Base-by-base conservation (phyloP, 2,329 filamentous ascomycete species). In the Colletotrichum somersetense region DNA sequence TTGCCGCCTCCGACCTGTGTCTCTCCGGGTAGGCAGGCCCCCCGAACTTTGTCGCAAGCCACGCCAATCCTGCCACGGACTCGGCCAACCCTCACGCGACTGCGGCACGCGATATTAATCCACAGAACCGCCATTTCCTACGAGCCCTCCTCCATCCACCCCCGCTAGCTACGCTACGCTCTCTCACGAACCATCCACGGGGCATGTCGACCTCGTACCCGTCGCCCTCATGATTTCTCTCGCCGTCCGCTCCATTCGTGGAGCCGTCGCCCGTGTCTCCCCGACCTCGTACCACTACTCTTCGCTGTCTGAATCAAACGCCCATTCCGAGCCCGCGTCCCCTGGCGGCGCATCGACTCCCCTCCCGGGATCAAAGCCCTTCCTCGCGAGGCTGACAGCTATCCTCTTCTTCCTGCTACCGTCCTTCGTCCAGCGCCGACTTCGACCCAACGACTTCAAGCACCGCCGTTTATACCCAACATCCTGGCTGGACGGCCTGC, bases 401-500 rank as follows among this genome's bases (percentile, higher is more conserved):
- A 14, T 75, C 44, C 72, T 75, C 50, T 77, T 79, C 65, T 76
- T 77, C 26, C 72, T 80, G 26, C 61, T 80, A 11, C 79, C 80
- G 1, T 79, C 77, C 38, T 81, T 80, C 67, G 48, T 81, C 7
- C 79, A 80, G 66, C 75, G 75, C 69, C 76, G 75, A 61, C 63
- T 79, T 57, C 78, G 79, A 44, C 76, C 78, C 5, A 66, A 68
- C 48, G 66, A 70, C 20, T 66, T 67, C 57, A 76, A 75, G 42
- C 68, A 53, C 11, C 74, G 73, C 11, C 75, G 75, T 46, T 48
- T 80, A 11, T 83, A 84, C 73, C 79, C 82, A 53, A 86, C 84
- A 1, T 83, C 84, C 16, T 87, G 86, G 74, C 81, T 87, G 58
- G 85, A 87, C 77, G 85, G 85, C 42, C 77, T 87, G 57, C 84